Percentiles rank a stretch among this genome's conserved stretches.
Evolutionary conservation across 73 alveolate species (phyloP).

Genomic region (Uronychia setigera): DNA sequence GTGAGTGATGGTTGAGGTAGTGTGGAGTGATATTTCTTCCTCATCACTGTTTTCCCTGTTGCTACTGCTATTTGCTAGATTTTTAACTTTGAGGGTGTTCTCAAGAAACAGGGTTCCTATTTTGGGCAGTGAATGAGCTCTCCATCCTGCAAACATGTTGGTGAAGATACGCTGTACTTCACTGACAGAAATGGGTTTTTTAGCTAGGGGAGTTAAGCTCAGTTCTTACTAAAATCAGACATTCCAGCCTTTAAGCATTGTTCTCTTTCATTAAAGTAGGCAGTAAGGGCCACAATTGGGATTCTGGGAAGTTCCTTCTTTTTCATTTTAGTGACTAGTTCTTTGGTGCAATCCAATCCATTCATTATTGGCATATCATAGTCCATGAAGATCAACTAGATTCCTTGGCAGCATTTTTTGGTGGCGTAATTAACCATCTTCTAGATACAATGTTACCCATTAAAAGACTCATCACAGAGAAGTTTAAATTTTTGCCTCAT

Average conservation of each 20-base stretch:
- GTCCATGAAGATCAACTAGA: constrained; percentile 5
- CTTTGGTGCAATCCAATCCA: constrained; percentile 6
- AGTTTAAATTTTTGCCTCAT: background rate
- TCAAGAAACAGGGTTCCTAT: no score
- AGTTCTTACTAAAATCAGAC: constrained; percentile 1
- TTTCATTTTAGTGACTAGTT: background rate
- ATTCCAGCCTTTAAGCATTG: constrained; percentile 2
- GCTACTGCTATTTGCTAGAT: no score
- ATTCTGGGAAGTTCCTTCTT: background rate
- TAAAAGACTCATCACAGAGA: background rate
- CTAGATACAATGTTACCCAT: background rate
- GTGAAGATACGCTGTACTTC: background rate
- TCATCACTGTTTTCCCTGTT: no score
- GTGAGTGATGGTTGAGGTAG: no score
- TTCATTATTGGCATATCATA: constrained; percentile 15
- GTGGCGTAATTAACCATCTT: background rate
- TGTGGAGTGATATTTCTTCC: no score
- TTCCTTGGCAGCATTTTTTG: background rate
- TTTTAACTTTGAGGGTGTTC: no score
- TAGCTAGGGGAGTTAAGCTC: background rate
- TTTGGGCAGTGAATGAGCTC: no score
- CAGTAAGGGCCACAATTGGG: constrained; percentile 8
- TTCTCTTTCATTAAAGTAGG: background rate
- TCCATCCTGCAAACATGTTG: background rate
- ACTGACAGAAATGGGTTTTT: background rate